Base-by-base conservation (phyloP, 148 eudicot genomes). In the Simmondsia chinensis region DNA sequence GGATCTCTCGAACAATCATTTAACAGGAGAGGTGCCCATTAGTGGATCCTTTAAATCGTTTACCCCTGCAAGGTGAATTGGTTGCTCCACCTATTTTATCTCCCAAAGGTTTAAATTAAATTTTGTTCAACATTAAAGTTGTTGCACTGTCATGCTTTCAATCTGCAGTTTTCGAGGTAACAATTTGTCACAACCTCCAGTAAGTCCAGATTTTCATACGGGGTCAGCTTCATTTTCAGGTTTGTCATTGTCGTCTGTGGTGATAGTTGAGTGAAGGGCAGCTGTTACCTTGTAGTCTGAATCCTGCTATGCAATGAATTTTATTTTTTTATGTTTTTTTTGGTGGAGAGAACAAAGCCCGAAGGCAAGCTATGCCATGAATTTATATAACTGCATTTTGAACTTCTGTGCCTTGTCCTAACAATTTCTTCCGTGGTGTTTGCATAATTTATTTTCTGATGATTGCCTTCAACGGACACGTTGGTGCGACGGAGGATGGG, bases 21-120 rank as follows among this genome's bases (percentile, higher is more conserved):
- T 88, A 39, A 48, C 54, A 27, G 94, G 96, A 53, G 18, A 1
- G 14, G 48, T 75, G 60, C 96, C 87, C 21, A 59, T 65, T 44
- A 77, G 80, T 63, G 94, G 97, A n/a, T 88, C 97, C 39, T 88
- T 88, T 58, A 33, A 65, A 17, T 57, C 70, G 52, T 80, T 88
- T 51, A 88, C 94, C 40, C 79, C 80, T 41, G 63, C 70, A 59
- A 88, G 97, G 97, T 83, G 49, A 60, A 56, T 41, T 45, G 39
- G 54, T 40, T 56, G 30, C 43, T 22, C 29, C 20, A 9, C 9
- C 40, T 47, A 16, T 26, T 44, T 4, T 29, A 20, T 48, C 2
- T 4, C 12, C 27, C 16, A 4, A 8, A 33, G 18, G 5, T 40
- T 30, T 17, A 25, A 18, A 16, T 7, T 26, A 15, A 4, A 36